A percentile compares a stretch with the other conserved stretches of the same genome.
phyloP scores from a whole-genome alignment of 768 basidiomycete genomes.

The Phaeotremella skinneri region DNA sequence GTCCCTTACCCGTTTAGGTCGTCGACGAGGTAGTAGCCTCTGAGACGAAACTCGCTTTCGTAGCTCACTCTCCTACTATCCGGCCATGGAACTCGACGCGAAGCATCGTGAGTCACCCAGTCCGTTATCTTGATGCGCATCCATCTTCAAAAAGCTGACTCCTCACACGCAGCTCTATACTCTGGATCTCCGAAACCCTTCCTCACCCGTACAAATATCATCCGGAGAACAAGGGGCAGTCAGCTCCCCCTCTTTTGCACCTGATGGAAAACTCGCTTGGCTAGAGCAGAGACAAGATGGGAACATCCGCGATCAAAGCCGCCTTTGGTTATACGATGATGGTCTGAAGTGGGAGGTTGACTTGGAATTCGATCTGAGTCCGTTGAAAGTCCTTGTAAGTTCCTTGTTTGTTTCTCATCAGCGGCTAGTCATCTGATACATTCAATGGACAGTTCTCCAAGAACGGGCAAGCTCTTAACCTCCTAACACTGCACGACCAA shows the following conservation, averaged over 20 bases:
- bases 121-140: background rate
- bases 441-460: constrained; percentile 15
- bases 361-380: constrained; percentile 14
- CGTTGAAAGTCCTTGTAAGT: constrained; percentile 15
- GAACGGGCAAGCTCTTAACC: constrained; percentile 23
- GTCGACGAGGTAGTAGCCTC: background rate
- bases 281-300: constrained; percentile 16
- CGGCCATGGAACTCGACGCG: background rate
- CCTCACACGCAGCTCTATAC: constrained; percentile 6
- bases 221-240: background rate
- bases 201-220: background rate
- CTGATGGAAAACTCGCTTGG: constrained; percentile 13
- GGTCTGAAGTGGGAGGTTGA: constrained; percentile 9
- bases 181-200: constrained; percentile 4
- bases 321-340: constrained; percentile 14
- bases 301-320: background rate
- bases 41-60: background rate
- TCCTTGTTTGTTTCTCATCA: background rate
- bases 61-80: background rate
- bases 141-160: too few relatives aligned
- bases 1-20: background rate
- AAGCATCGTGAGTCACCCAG: background rate
- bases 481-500: constrained; percentile 9
- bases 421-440: background rate
- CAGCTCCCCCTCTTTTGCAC: constrained; percentile 9